Conservation (phyloP, 176 grass and related monocot genomes). For the Oryza australiensis region DNA sequence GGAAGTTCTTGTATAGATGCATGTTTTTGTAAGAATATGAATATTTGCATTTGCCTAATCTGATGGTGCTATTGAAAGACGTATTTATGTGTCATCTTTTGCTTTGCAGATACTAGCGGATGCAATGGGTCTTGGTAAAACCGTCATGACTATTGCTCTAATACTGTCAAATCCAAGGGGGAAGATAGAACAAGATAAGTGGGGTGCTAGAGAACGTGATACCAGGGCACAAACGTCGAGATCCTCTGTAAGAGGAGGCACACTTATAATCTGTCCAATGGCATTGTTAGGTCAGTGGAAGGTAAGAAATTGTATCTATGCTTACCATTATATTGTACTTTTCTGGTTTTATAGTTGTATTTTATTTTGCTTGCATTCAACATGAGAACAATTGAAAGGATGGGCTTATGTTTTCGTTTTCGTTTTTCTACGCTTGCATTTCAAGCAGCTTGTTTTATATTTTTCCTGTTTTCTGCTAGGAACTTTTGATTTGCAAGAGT, state of each 20-base stretch:
- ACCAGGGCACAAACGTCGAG: neutral
- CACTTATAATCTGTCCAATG: constrained; percentile 85
- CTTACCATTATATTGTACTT: constrained; percentile 23
- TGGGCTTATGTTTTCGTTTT: neutral
- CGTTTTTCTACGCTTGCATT: neutral
- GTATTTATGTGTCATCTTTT: constrained; percentile 29
- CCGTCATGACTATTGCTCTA: constrained; percentile 91
- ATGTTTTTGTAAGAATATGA: neutral
- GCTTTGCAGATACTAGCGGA: constrained; percentile 81
- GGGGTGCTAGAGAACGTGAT: neutral
- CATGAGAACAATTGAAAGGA: neutral
- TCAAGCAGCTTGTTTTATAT: neutral
- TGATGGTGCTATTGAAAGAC: neutral
- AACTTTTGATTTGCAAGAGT: neutral
- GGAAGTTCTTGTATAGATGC: neutral
- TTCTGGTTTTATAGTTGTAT: neutral
- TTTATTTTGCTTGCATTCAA: neutral
- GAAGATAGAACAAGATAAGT: constrained; percentile 35
- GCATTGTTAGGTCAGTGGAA: constrained; percentile 94
- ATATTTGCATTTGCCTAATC: constrained; percentile 4
- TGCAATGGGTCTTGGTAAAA: constrained; percentile 97
- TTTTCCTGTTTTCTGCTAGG: neutral
- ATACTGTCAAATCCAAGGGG: constrained; percentile 74
- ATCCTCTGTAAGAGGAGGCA: constrained; percentile 59
- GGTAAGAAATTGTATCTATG: constrained; percentile 34